Evolutionary conservation across 345 rosid species (phyloP).

Genomic region (Anastatica hierochuntica): DNA sequence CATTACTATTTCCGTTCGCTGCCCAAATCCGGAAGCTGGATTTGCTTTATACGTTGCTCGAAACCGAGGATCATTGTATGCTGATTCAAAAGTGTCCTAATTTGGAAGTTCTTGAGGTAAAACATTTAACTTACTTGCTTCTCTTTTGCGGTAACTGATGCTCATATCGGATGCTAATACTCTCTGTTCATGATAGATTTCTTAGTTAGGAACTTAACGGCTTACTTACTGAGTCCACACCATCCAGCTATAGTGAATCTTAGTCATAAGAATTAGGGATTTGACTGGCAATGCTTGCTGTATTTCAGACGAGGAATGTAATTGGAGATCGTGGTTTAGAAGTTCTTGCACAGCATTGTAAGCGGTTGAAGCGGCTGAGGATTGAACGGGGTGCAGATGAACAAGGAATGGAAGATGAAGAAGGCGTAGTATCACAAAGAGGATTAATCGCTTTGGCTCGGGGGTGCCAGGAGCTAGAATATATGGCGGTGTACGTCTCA

Average conservation of each 20-base stretch:
- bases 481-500: conserved; percentile 79
- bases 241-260: too few species aligned
- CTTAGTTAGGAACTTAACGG: too few species aligned
- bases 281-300: conserved; percentile 12
- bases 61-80: conserved; percentile 71
- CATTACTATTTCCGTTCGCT: conserved; percentile 68
- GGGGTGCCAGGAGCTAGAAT: conserved; percentile 72
- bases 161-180: neutral
- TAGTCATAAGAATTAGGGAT: too few species aligned
- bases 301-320: conserved; percentile 79
- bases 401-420: conserved; percentile 79
- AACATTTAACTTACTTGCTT: too few species aligned
- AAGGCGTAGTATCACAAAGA: conserved; percentile 74
- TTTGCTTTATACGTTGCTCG: conserved; percentile 75
- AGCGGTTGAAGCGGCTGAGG: conserved; percentile 72
- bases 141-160: too few species aligned
- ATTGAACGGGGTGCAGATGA: conserved; percentile 93
- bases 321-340: conserved; percentile 91
- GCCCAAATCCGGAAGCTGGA: conserved; percentile 64
- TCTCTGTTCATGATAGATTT: neutral
- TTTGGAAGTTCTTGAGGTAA: conserved; percentile 93
- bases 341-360: conserved; percentile 65
- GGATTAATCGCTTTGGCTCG: conserved; percentile 77
- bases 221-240: too few species aligned
- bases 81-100: conserved; percentile 75